phyloP scores from a whole-genome alignment of 768 basidiomycete genomes.

The Boletus vermiculosoides region DNA sequence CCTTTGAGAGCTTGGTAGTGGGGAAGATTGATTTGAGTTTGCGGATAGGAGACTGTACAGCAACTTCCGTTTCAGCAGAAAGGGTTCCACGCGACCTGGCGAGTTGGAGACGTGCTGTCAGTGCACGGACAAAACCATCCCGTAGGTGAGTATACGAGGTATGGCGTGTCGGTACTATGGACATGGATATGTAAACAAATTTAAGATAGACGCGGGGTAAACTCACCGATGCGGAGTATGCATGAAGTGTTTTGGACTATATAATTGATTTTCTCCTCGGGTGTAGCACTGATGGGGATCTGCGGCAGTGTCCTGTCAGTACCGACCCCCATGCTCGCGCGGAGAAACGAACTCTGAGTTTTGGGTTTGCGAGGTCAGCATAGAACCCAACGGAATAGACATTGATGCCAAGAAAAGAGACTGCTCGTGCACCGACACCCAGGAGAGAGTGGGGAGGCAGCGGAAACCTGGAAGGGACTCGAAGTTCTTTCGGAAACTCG shows the following conservation, averaged over 20 bases:
- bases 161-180: conserved; percentile 71
- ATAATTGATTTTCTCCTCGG: conserved; percentile 69
- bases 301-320: conserved; percentile 27
- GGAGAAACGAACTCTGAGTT: conserved; percentile 47
- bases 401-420: conserved; percentile 83
- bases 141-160: conserved; percentile 79
- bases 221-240: conserved; percentile 69
- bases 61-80: conserved; percentile 56
- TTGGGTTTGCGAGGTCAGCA: conserved; percentile 70
- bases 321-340: neutral
- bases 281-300: conserved; percentile 53
- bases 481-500: conserved; percentile 65
- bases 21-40: conserved; percentile 78
- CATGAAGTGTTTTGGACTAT: conserved; percentile 69
- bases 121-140: conserved; percentile 77
- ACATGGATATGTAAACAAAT: neutral
- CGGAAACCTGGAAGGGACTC: conserved; percentile 60
- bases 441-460: conserved; percentile 66
- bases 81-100: conserved; percentile 52
- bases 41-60: conserved; percentile 60
- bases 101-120: conserved; percentile 58
- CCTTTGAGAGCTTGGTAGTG: conserved; percentile 63
- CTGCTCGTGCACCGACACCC: conserved; percentile 83
- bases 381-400: conserved; percentile 93
- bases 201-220: neutral